Base-by-base conservation (phyloP, 2,329 filamentous ascomycete genomes). In the Hypoxylon sp. region DNA sequence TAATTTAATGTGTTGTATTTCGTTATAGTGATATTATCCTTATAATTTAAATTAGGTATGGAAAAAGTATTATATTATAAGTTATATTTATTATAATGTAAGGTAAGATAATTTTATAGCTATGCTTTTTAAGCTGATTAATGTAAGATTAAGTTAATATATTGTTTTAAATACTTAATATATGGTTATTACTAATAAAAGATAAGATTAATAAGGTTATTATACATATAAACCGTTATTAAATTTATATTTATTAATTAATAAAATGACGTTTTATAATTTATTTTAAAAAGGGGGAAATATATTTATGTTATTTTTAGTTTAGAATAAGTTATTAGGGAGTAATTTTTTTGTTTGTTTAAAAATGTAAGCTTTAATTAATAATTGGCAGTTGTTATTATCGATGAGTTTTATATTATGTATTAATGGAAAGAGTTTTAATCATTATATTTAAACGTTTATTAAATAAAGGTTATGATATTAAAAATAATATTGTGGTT, bases 1-100 rank as follows among this genome's bases (percentile, higher is more conserved):
- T 39, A 25, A 53, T 53, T n/a, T 39, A 53, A 53, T 41, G n/a
- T n/a, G 25, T 53, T 39, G 41, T 53, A n/a, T 53, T 53, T 53
- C n/a, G n/a, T 27, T 53, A 39, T 41, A 27, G 37, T 27, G 27
- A 53, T 53, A 39, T 41, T 41, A 53, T 53, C 3, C 27, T 53
- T 53, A 53, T 53, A n/a, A 41, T 16, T 39, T 53, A 53, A 27
- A 53, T 53, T 23, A 39, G 6, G 2, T 53, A 53, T 53, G 41
- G 23, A 16, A 53, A 53, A 27, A 53, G 3, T n/a, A 27, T 53
- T 53, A 41, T 53, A 8, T 53, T 53, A 39, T 53, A 53, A 53
- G 16, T 41, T 21, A 53, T 53, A 16, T 53, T 41, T 53, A n/a
- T 53, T 41, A 53, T 53, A 14, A 53, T 53, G 37, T 14, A 39